Base-by-base conservation (phyloP, 306 rosid species). In the Trifolium dubium region DNA sequence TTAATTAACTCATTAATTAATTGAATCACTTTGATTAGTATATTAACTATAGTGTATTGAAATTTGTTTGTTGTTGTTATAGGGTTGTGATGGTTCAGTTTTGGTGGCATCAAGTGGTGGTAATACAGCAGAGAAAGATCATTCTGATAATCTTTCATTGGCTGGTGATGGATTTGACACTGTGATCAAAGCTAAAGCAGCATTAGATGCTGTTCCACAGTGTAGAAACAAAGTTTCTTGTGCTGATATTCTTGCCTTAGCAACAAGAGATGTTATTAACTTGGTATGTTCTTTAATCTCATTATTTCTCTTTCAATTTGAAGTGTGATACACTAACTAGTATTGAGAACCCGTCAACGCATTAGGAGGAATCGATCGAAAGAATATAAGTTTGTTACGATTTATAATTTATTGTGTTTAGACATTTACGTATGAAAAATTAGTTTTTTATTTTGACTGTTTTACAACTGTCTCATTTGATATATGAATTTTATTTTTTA, bases 101-200 rank as follows among this genome's bases (percentile, higher is more conserved):
- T 3, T 89, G 55, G 60, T 89, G 5, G 82, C 82, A 19, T 91
- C 97, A 0, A 70, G 39, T 0, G 83, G 80, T 40, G 71, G 67
- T 32, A 89, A 91, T 79, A 10, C 54, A 58, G 97, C 97, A 4
- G 97, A 91, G 87, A 91, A 89, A 81, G 97, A 91, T 70, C 76
- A 86, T 72, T 64, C 84, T 0, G 95, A 89, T 23, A 91, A 91
- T 78, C 83, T 91, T 18, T 91, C 97, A 0, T 51, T 91, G 61
- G 97, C 97, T 0, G 97, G 97, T 65, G 97, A 91, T 68, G 97
- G 97, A 9, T 89, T 91, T 13, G 97, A 91, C 77, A 87, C 97
- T 0, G 97, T 91, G 76, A 87, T 84, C n/a, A 89, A 87, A 69
- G 97, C 97, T 46, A 91, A 91, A 64, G 92, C 84, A 5, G 97